Conservation (phyloP, 768 basidiomycete genomes). For the Fomitopsis pulvina region DNA sequence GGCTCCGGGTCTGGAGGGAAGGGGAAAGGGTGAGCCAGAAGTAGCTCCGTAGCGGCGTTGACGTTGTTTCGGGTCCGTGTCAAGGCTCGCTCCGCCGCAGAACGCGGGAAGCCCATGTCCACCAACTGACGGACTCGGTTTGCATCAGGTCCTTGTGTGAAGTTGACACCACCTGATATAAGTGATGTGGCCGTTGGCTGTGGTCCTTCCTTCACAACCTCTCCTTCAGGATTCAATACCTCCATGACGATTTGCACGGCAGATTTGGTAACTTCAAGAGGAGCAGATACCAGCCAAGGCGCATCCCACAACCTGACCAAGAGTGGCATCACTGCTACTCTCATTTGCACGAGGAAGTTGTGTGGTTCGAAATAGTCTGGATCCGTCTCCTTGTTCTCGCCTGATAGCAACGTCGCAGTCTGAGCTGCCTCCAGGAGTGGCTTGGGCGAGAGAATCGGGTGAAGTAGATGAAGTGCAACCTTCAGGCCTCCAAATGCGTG, state of each 20-base stretch:
- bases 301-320: conserved; percentile 73
- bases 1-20: conserved; percentile 62
- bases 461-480: conserved; percentile 70
- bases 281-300: conserved; percentile 72
- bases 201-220: conserved; percentile 51
- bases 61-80: conserved; percentile 84
- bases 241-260: conserved; percentile 76
- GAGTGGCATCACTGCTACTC: conserved; percentile 63
- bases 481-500: conserved; percentile 80
- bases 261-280: conserved; percentile 66
- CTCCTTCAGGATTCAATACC: conserved; percentile 75
- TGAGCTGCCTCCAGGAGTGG: conserved; percentile 83
- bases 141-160: conserved; percentile 51
- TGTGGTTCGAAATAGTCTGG: conserved; percentile 77
- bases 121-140: conserved; percentile 73
- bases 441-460: conserved; percentile 71
- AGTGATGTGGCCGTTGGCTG: conserved; percentile 25
- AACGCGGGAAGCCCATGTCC: conserved; percentile 97
- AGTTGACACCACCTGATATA: neutral
- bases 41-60: conserved; percentile 78
- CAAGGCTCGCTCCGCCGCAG: conserved; percentile 79
- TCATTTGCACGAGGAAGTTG: conserved; percentile 80
- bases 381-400: conserved; percentile 76
- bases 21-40: conserved; percentile 77
- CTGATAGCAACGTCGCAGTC: conserved; percentile 60